Conservation (phyloP, 1,139 yeast species). For the Williopsis jadinii region DNA sequence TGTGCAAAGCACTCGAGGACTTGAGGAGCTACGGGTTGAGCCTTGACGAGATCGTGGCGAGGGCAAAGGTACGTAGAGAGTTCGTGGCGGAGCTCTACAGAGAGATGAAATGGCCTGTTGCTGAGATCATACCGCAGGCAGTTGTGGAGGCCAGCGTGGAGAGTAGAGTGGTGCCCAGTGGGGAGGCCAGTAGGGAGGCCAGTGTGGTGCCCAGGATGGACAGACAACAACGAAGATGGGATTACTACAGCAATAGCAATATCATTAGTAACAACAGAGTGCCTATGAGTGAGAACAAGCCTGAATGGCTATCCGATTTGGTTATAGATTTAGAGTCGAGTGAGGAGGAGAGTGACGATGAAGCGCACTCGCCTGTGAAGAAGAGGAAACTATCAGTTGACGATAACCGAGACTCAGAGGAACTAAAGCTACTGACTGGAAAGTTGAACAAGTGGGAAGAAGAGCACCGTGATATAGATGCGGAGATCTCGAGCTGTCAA, state of each 20-base stretch:
- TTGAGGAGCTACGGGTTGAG: slow-evolving; percentile 19
- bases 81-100: slow-evolving; percentile 14
- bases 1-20: slow-evolving; percentile 17
- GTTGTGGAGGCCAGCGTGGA: not conserved
- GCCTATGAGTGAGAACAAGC: slow-evolving; percentile 12
- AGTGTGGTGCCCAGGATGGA: too few relatives aligned
- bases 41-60: slow-evolving; percentile 13
- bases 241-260: not conserved
- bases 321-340: slow-evolving; percentile 18
- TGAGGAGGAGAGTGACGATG: slow-evolving; percentile 14
- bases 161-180: too few relatives aligned
- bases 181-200: too few relatives aligned
- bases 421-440: slow-evolving; percentile 1
- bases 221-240: not conserved
- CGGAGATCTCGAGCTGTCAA: too few relatives aligned
- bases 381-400: slow-evolving; percentile 1
- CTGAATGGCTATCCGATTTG: slow-evolving; percentile 20
- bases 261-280: slow-evolving; percentile 6
- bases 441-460: not conserved
- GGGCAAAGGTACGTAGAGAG: slow-evolving; percentile 13
- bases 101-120: slow-evolving; percentile 16
- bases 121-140: not conserved
- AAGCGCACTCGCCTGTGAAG: slow-evolving; percentile 1
- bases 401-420: not conserved
- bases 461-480: not conserved